Evolutionary conservation across 78 protist species (phyloP).

Genomic region (Dictyostelium firmibasis): DNA sequence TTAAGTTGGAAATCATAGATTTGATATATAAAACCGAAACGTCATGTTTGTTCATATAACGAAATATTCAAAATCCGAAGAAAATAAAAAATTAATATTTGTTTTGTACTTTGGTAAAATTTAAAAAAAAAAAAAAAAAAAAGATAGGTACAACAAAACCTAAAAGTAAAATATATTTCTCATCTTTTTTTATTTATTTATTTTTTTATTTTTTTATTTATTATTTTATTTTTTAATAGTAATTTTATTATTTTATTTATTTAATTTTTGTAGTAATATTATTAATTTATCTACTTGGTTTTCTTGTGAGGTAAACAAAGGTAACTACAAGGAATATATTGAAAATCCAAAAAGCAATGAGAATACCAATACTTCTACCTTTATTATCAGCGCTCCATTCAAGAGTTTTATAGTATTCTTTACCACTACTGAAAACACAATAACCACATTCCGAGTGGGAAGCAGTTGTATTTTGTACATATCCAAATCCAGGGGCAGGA

Average conservation of each 20-base stretch:
- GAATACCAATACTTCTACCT: slow-evolving; percentile 65
- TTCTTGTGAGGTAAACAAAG: slow-evolving; percentile 64
- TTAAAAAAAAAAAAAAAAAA: too few species aligned
- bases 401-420: slow-evolving; percentile 27
- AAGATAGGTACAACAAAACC: too few species aligned
- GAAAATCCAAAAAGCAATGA: slow-evolving; percentile 28
- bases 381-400: slow-evolving; percentile 26
- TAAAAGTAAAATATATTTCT: too few species aligned
- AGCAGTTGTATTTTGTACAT: not conserved
- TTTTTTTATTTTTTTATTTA: not conserved
- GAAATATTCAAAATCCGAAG: too few species aligned
- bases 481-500: slow-evolving; percentile 5
- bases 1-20: too few species aligned
- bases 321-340: not conserved
- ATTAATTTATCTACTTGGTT: slow-evolving; percentile 51
- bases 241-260: too few species aligned
- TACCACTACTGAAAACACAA: slow-evolving; percentile 33
- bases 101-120: not conserved
- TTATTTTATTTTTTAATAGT: not conserved
- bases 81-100: too few species aligned
- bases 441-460: slow-evolving; percentile 36
- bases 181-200: too few species aligned
- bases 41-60: too few species aligned
- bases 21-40: too few species aligned
- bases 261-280: too few species aligned